A percentile compares a stretch with the other conserved stretches of the same genome.
These are phyloP conservation scores for Epicoccum sorghinum DNA, from an alignment of 2,329 filamentous ascomycete species.

Conservation along the genomic window DNA sequence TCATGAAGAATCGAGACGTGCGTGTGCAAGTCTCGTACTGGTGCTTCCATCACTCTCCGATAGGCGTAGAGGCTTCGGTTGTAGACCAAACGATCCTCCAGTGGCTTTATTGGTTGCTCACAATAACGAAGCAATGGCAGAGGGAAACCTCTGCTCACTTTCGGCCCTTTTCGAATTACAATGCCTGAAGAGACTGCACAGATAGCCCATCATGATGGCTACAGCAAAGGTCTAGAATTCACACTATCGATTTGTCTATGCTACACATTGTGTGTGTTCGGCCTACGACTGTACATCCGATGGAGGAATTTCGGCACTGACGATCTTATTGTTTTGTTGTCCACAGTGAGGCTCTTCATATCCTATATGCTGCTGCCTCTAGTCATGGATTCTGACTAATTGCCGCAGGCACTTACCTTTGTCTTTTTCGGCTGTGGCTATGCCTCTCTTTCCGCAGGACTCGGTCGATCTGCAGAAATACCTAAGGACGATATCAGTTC, in stretches of 20 bases:
- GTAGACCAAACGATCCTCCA: not conserved
- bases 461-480: constrained; percentile 7
- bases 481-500: not conserved
- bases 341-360: constrained; percentile 1
- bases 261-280: constrained; percentile 18
- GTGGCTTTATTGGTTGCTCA: not conserved
- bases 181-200: not conserved
- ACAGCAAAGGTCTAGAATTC: constrained; percentile 14
- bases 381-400: not conserved
- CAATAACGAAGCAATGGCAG: not conserved
- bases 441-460: constrained; percentile 1
- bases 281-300: constrained; percentile 17
- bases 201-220: not conserved
- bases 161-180: not conserved
- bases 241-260: constrained; percentile 17
- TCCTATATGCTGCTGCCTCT: not conserved
- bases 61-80: not conserved
- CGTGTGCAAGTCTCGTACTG: not conserved
- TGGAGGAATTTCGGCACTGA: constrained; percentile 13
- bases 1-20: not conserved
- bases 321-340: constrained; percentile 13
- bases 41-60: not conserved
- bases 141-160: not conserved
- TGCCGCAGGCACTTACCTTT: constrained; percentile 2
- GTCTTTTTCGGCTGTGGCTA: constrained; percentile 18